Conservation (phyloP, 345 rosid genomes). For the Eucalyptus erythrocorys region DNA sequence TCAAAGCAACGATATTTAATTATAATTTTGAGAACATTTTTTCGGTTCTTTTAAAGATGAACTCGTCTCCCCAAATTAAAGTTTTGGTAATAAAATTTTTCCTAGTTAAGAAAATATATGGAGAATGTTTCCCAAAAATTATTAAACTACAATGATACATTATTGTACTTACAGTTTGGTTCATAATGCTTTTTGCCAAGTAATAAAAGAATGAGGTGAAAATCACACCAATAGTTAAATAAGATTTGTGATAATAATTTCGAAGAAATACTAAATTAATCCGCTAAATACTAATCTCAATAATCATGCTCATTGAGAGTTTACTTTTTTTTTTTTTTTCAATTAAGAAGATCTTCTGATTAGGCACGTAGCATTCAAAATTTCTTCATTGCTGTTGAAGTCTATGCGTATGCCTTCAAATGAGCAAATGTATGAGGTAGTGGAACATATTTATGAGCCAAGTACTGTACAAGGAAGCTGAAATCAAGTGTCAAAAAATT, state of each 20-base stretch:
- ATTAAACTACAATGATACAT: no score
- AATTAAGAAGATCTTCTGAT: background rate
- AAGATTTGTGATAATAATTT: background rate
- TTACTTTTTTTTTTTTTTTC: rapidly evolving
- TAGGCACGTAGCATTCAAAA: rapidly evolving
- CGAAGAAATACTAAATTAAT: no score
- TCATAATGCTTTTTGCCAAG: background rate
- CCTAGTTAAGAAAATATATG: no score
- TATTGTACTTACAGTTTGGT: background rate
- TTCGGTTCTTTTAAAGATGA: rapidly evolving
- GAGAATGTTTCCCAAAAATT: no score
- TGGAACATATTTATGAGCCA: background rate
- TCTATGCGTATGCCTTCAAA: no score
- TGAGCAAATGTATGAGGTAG: background rate
- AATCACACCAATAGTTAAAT: background rate
- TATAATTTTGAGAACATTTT: no score
- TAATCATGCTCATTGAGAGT: background rate
- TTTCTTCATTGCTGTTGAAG: background rate
- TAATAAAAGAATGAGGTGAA: background rate
- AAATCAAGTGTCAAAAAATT: background rate
- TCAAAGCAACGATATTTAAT: no score
- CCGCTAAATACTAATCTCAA: no score
- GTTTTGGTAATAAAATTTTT: no score
- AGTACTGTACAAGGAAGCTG: background rate
- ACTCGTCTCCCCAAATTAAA: background rate